phyloP scores from a whole-genome alignment of 805 yeast species.

The Schwanniomyces pseudopolymorphus region DNA sequence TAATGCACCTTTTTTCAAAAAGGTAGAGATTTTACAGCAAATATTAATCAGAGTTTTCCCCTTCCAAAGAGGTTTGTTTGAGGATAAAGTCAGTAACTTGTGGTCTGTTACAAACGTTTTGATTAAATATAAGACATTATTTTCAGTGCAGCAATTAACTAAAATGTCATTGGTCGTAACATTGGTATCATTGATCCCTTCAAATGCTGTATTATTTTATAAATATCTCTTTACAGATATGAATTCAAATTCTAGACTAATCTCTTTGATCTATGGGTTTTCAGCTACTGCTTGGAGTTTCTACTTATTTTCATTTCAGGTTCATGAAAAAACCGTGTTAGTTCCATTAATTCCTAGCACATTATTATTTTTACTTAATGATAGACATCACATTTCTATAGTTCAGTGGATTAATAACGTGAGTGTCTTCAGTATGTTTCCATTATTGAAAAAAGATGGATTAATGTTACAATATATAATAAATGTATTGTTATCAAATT shows the following conservation, averaged over 20 bases:
- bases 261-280: slow-evolving; percentile 58
- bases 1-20: slow-evolving; percentile 7
- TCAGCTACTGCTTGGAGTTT: slow-evolving; percentile 85
- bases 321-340: slow-evolving; percentile 89
- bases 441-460: slow-evolving; percentile 75
- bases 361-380: slow-evolving; percentile 56
- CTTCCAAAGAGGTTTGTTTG: slow-evolving; percentile 89
- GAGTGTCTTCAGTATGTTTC: slow-evolving; percentile 84
- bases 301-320: slow-evolving; percentile 89
- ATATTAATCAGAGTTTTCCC: slow-evolving; percentile 77
- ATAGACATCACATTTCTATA: slow-evolving; percentile 63
- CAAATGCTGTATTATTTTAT: slow-evolving; percentile 36
- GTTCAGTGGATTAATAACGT: slow-evolving; percentile 86
- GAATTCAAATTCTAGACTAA: slow-evolving; percentile 13
- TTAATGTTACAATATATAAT: slow-evolving; percentile 70
- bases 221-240: slow-evolving; percentile 21
- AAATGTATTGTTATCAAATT: slow-evolving; percentile 52
- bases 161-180: slow-evolving; percentile 56
- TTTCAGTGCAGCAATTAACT: slow-evolving; percentile 60
- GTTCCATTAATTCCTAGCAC: slow-evolving; percentile 87
- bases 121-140: slow-evolving; percentile 62
- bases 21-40: slow-evolving; percentile 48
- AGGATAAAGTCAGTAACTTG: slow-evolving; percentile 94
- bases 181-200: slow-evolving; percentile 32
- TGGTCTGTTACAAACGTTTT: slow-evolving; percentile 93